Evolutionary conservation across 176 grass and related monocot genomes (phyloP), one percentile per base, ranked within the genome.

Genomic region (Sorghum bicolor): DNA sequence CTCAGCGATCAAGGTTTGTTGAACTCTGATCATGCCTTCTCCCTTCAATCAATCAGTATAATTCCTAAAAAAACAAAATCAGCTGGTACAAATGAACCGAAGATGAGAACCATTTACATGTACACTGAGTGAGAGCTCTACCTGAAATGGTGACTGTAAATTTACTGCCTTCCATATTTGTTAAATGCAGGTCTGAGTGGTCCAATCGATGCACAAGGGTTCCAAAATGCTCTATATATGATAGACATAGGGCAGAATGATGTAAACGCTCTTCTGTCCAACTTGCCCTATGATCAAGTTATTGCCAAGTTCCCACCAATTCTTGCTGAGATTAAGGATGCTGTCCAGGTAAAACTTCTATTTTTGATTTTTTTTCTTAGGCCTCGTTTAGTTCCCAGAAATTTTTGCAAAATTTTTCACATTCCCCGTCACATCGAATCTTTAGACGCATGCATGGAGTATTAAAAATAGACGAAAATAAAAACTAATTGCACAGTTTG

Each of bases 191-290:
- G 89, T 25, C 32, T 55, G n/a, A 80, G 57, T 37, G 94, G 75
- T 75, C 85, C 87, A 74, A 32, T 87, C 5, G 69, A 64, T 62
- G 83, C 70, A 57, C 47, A 90, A 57, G 88, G 81, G 33, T 97
- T 97, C 64, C 73, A 67, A 39, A 90, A 88, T 74, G 94, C 92
- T 13, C 64, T 97, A 15, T 97, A 97, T 79, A 88, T 73, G 48
- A 90, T 97, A 72, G 94, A 97, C 68, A 97, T 97, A 74, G 92
- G 94, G 63, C 90, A 97, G 78, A 97, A 94, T 26, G 94, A 94
- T 92, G 57, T 97, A 22, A 86, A 77, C 26, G 92, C 83, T 41
- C 82, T 92, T 63, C 67, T 84, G 52, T 74, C 78, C 6, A 33
- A 73, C 68, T 84, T 86, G 26, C 80, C 86, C 17, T 90, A 87